Evolutionary conservation across 176 grass and related monocot species (phyloP), one percentile per base, ranked within the genome.

Genomic region (Poa pratensis): DNA sequence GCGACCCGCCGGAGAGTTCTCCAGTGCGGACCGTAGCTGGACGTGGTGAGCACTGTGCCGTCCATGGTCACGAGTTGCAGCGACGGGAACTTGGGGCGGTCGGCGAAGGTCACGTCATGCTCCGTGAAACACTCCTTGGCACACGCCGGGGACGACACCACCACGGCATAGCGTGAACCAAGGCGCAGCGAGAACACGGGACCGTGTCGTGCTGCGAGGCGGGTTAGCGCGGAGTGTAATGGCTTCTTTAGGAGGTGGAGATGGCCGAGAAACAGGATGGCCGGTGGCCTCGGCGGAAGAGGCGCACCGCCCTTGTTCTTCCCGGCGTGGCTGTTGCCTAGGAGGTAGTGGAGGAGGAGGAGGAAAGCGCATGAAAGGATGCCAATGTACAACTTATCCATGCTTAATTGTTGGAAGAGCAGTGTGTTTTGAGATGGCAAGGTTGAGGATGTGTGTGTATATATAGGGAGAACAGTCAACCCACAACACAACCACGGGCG

Each of bases 211-310:
- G 50, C 76, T 4, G 86, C 76, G 71, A 95, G 73, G 11, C 55
- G 55, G 1, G 42, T 12, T n/a, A 95, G 84, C 15, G 62, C 32
- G 1, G 26, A 58, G 80, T 92, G 93, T 51, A 95, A 74, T 19
- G 93, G 83, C 3, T 65, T 7, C 48, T 89, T 84, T 32, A 90
- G 46, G 71, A 92, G 86, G 77, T 95, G 86, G 69, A 92, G 88
- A 49, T 95, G 93, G 20, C 90, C 88, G 34, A 35, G 2, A 35
- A 35, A 35, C 34, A 4, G 34, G 34, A 35, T 35, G 34, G 34
- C 34, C 34, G 34, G 34, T 2, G 34, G 34, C 3, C 34, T 35
- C 34, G 34, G 34, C 34, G 4, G 34, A 35, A n/a, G n/a, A n/a
- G n/a, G n/a, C n/a, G n/a, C n/a, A n/a, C 34, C 34, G 34, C 34